Evolutionary conservation across 306 rosid genomes (phyloP).

Genomic region (Carpinus viminea): DNA sequence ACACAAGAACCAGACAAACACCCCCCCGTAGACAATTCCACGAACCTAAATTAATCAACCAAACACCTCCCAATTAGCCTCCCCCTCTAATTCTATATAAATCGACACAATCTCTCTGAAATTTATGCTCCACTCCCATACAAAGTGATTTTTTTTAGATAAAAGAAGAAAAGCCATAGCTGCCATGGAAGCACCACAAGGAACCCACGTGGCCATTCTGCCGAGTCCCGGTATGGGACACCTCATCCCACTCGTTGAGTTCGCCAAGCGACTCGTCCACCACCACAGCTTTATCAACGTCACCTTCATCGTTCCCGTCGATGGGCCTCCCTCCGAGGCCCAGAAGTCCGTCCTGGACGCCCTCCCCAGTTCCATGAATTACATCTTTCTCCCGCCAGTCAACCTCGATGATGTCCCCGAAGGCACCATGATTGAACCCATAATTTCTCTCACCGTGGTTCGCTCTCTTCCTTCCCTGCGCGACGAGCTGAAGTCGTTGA

Average conservation of each 20-base stretch:
- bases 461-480: conserved; percentile 41
- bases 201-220: conserved; percentile 44
- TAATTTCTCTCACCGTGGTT: conserved; percentile 32
- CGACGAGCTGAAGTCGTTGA: conserved; percentile 1
- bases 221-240: conserved; percentile 90
- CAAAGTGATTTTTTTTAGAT: not conserved
- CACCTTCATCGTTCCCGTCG: conserved; percentile 58
- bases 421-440: conserved; percentile 17
- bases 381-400: conserved; percentile 36
- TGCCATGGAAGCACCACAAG: conserved; percentile 41
- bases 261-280: conserved; percentile 56
- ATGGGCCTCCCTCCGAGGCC: conserved; percentile 54
- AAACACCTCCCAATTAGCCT: not conserved
- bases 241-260: conserved; percentile 69
- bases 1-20: not conserved
- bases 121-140: not conserved
- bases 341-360: conserved; percentile 45
- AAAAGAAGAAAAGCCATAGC: not conserved
- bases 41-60: not conserved
- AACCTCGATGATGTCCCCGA: conserved; percentile 21
- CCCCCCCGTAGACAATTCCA: not conserved
- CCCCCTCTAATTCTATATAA: not conserved
- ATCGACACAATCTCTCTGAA: not conserved
- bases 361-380: conserved; percentile 37
- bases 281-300: conserved; percentile 26